A percentile compares a stretch with the other conserved stretches of the same genome.
Evolutionary conservation across 805 yeast genomes (phyloP).

Genomic region (Ogataea nitratoaversa): DNA sequence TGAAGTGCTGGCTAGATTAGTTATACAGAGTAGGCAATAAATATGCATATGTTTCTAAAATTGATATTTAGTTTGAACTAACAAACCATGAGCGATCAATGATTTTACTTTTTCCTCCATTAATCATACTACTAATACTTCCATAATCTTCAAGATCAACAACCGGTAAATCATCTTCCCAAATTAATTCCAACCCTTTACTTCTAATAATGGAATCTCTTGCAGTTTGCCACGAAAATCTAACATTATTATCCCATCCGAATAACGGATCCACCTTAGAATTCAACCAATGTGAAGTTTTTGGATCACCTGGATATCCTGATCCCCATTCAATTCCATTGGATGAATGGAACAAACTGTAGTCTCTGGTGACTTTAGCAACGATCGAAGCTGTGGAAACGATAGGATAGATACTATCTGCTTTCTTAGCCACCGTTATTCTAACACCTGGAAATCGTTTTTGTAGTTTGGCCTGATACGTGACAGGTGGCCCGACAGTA

Average conservation of each 20-base stretch:
- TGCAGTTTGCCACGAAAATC: constrained; percentile 95
- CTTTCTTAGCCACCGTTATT: constrained; percentile 88
- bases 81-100: constrained; percentile 20
- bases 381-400: constrained; percentile 94
- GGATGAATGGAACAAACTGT: constrained; percentile 20
- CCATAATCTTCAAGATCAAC: constrained; percentile 27
- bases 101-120: constrained; percentile 3
- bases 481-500: constrained; percentile 93
- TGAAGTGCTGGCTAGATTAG: constrained; percentile 7
- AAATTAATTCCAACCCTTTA: constrained; percentile 52
- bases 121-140: constrained; percentile 16
- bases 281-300: constrained; percentile 74
- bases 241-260: constrained; percentile 75
- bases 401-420: constrained; percentile 86
- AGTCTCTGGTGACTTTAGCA: constrained; percentile 93
- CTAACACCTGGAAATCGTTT: constrained; percentile 62
- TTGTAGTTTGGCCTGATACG: constrained; percentile 74
- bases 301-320: constrained; percentile 93
- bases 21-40: too few relatives aligned
- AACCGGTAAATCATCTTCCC: constrained; percentile 48
- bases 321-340: constrained; percentile 56
- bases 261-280: constrained; percentile 61
- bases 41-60: too few relatives aligned
- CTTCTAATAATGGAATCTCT: constrained; percentile 59
- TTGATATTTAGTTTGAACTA: background rate